These are phyloP conservation scores for Tricholoma saponaceum DNA, from an alignment of 768 basidiomycete genomes.

Conservation along the genomic window DNA sequence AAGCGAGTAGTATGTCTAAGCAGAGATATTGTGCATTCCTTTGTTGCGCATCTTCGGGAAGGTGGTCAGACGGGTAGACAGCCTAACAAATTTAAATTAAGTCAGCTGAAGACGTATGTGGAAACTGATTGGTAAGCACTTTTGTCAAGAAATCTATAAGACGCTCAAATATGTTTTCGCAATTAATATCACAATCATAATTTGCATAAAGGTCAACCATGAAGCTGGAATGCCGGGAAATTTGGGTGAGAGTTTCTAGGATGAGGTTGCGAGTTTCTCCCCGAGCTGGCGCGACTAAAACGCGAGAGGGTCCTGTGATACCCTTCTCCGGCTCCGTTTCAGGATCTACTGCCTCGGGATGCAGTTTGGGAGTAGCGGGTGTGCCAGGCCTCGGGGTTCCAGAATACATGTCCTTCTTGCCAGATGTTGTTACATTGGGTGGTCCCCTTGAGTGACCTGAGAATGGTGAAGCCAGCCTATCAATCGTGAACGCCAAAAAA, in stretches of 20 bases:
- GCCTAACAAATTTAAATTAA: slow-evolving; percentile 43
- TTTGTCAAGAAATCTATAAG: slow-evolving; percentile 85
- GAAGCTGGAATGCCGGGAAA: slow-evolving; percentile 81
- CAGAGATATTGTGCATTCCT: slow-evolving; percentile 83
- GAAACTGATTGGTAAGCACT: slow-evolving; percentile 37
- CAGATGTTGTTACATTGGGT: slow-evolving; percentile 13
- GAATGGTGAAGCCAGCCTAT: slow-evolving; percentile 69
- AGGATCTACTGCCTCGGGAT: slow-evolving; percentile 29
- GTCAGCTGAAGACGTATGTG: slow-evolving; percentile 1
- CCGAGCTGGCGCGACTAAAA: slow-evolving; percentile 70
- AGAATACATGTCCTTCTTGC: slow-evolving; percentile 23
- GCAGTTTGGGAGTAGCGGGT: slow-evolving; percentile 39
- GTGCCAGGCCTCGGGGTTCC: slow-evolving; percentile 51
- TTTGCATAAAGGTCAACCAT: slow-evolving; percentile 96
- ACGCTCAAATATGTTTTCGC: slow-evolving; percentile 93
- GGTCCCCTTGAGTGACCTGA: slow-evolving; percentile 22
- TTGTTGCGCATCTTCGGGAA: slow-evolving; percentile 59
- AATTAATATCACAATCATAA: slow-evolving; percentile 96
- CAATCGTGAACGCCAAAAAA: slow-evolving; percentile 91
- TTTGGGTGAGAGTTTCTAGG: slow-evolving; percentile 79
- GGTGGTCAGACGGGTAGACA: slow-evolving; percentile 68
- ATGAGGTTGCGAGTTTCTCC: slow-evolving; percentile 88
- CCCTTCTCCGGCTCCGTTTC: slow-evolving; percentile 45
- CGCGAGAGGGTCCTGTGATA: slow-evolving; percentile 46
- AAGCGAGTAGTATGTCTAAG: slow-evolving; percentile 81